Conservation (phyloP, 257 asterid genomes). For the Echites panduratus region DNA sequence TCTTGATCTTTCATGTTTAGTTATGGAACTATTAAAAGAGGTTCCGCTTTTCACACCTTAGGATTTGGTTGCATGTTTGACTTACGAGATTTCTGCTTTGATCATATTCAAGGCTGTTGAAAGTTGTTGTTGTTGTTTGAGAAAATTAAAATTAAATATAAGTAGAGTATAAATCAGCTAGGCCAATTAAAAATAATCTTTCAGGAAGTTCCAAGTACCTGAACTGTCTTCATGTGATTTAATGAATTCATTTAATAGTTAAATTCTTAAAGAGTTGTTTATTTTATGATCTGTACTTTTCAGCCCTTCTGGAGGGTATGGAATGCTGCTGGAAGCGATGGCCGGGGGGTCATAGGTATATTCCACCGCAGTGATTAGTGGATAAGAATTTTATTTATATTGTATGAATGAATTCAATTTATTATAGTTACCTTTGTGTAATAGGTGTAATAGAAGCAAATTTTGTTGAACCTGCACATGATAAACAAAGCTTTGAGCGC, state of each 20-base stretch:
- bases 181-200: background rate
- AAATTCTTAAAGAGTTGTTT: background rate
- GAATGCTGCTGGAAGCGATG: constrained; percentile 88
- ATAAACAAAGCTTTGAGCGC: constrained; percentile 72
- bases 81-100: background rate
- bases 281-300: background rate
- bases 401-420: background rate
- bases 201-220: background rate
- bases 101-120: too few species aligned
- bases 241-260: too few species aligned
- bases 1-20: background rate
- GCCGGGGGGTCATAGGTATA: constrained; percentile 74
- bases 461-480: constrained; percentile 77
- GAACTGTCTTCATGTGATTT: background rate
- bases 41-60: background rate
- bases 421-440: background rate
- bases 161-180: background rate
- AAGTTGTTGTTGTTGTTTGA: background rate
- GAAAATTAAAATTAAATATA: too few species aligned
- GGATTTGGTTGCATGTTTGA: background rate
- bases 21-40: background rate
- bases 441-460: constrained; percentile 64
- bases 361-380: background rate
- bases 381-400: background rate
- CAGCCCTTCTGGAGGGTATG: constrained; percentile 93